phyloP scores from a whole-genome alignment of 345 rosid species.

The Ailanthus altissimus region DNA sequence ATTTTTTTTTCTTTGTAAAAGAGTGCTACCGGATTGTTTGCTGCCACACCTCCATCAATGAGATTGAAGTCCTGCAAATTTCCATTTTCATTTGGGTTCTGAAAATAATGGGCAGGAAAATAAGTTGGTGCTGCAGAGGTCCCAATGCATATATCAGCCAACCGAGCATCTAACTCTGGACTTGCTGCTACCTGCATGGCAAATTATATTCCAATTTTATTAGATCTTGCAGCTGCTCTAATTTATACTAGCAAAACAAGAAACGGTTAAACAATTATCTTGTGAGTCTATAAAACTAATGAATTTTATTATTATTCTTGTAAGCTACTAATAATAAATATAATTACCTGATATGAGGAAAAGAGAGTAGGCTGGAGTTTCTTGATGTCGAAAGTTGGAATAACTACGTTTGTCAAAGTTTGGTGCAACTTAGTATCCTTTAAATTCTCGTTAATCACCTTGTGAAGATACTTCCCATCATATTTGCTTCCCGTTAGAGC shows the following conservation, averaged over 20 bases:
- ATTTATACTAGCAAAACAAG: too few relatives aligned
- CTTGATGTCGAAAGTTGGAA: slow-evolving; percentile 74
- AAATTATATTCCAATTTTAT: background rate
- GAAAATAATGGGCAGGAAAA: slow-evolving; percentile 59
- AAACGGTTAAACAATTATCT: too few relatives aligned
- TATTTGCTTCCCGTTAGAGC: slow-evolving; percentile 65
- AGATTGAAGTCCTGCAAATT: slow-evolving; percentile 53
- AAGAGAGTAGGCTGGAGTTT: slow-evolving; percentile 66
- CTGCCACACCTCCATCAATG: slow-evolving; percentile 69
- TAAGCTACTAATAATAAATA: background rate
- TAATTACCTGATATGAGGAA: slow-evolving; percentile 56
- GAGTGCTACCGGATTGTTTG: slow-evolving; percentile 62
- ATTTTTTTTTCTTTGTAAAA: background rate
- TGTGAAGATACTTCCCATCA: slow-evolving; percentile 56
- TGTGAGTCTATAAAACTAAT: too few relatives aligned
- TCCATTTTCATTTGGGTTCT: slow-evolving; percentile 45
- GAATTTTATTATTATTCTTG: background rate
- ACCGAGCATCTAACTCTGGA: slow-evolving; percentile 47
- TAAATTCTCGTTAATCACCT: slow-evolving; percentile 31
- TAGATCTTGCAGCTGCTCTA: background rate
- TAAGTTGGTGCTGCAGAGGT: slow-evolving; percentile 81
- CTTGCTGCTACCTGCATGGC: slow-evolving; percentile 27
- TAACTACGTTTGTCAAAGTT: slow-evolving; percentile 60
- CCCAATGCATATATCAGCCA: slow-evolving; percentile 66
- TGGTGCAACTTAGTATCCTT: slow-evolving; percentile 51